Conservation (phyloP, 192 early-diverging fungal species). For the Backusella tarrabulga region DNA sequence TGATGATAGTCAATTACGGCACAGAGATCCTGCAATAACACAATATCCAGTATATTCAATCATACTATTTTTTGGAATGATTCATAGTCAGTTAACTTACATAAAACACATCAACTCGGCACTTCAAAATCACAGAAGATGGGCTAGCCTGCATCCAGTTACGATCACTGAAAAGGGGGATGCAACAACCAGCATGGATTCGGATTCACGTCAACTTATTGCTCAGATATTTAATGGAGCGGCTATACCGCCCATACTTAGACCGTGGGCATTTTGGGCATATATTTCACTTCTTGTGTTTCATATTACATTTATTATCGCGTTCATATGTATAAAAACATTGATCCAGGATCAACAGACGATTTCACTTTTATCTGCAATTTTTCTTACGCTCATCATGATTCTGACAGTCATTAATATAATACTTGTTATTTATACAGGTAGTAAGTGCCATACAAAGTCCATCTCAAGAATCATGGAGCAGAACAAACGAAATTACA, state of each 20-base stretch:
- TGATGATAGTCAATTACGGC: neutral
- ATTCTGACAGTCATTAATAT: neutral
- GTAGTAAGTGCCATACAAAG: neutral
- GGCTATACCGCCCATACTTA: neutral
- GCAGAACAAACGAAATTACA: neutral
- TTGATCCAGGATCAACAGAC: neutral
- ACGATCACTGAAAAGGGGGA: conserved; percentile 12
- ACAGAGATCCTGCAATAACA: neutral
- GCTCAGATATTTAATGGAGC: neutral
- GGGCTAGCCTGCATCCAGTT: conserved; percentile 5
- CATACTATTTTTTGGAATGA: neutral
- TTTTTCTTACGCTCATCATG: neutral
- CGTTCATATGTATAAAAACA: neutral
- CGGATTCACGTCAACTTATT: neutral
- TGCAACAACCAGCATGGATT: neutral
- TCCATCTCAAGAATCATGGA: neutral
- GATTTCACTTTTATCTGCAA: neutral
- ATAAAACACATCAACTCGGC: neutral
- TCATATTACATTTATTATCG: neutral
- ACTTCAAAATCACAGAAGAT: neutral
- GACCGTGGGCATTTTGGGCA: conserved; percentile 1
- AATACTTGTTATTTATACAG: neutral
- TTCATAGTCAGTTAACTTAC: neutral
- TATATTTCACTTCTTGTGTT: neutral
- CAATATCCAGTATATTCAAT: neutral